A percentile compares a stretch with the other conserved stretches of the same genome.
Evolutionary conservation across 345 rosid species (phyloP).

Genomic region (Litchi chinensis): DNA sequence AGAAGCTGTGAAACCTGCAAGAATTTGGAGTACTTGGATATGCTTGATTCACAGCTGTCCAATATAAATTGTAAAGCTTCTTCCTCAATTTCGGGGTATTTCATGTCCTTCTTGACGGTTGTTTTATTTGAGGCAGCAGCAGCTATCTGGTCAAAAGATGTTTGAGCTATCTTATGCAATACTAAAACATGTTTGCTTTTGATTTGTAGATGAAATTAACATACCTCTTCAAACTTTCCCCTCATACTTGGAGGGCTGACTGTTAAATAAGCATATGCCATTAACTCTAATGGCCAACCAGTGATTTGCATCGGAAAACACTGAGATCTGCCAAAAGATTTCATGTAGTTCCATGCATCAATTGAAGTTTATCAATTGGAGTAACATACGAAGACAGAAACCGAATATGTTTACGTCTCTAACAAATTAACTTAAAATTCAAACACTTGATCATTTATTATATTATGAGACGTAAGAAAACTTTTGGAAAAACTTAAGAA

Average conservation of each 20-base stretch:
- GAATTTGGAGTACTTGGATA: conserved; percentile 81
- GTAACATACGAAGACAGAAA: conserved; percentile 1
- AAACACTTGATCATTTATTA: not conserved
- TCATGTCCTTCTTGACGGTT: conserved; percentile 53
- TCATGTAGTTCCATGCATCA: not conserved
- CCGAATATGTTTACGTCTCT: not conserved
- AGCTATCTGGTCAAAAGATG: conserved; percentile 66
- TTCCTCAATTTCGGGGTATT: conserved; percentile 78
- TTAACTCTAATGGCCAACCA: conserved; percentile 92
- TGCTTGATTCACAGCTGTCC: conserved; percentile 82
- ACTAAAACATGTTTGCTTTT: not conserved
- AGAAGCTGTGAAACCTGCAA: conserved; percentile 61
- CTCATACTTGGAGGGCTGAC: conserved; percentile 91
- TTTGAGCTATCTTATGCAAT: conserved; percentile 9
- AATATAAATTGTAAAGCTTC: conserved; percentile 70
- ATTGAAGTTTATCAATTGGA: conserved; percentile 12
- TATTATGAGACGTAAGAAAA: not conserved
- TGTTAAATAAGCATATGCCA: conserved; percentile 84
- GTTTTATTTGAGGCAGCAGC: conserved; percentile 82
- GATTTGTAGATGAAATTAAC: conserved; percentile 18
- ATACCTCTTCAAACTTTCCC: conserved; percentile 77
- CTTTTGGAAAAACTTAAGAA: not conserved
- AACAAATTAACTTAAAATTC: not conserved
- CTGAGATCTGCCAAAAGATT: conserved; percentile 55
- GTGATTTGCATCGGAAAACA: conserved; percentile 83